Conservation (phyloP, 1,284 basidiomycete genomes). For the Cryptococcus sp. region DNA sequence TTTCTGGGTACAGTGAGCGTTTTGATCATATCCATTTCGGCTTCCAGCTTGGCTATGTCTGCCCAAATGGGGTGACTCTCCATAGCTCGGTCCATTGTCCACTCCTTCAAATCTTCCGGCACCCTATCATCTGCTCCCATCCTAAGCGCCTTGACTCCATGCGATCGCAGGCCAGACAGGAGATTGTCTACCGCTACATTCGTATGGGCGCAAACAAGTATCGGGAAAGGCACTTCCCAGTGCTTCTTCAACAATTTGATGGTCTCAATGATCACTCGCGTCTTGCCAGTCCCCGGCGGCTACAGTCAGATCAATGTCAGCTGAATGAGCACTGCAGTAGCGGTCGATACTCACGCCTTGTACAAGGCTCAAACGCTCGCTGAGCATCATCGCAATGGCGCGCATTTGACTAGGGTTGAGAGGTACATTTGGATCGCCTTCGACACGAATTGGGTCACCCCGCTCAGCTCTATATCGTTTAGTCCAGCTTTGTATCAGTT, state of each 20-base stretch:
- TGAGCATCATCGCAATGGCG: constrained; percentile 85
- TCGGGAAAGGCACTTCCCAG: constrained; percentile 78
- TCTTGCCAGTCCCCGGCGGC: constrained; percentile 95
- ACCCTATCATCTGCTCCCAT: constrained; percentile 69
- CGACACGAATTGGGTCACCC: constrained; percentile 62
- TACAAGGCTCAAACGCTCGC: constrained; percentile 73
- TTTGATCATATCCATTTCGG: constrained; percentile 18
- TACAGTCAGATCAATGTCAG: constrained; percentile 41
- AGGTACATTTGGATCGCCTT: constrained; percentile 75
- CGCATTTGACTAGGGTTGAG: constrained; percentile 77
- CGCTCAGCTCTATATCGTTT: constrained; percentile 61
- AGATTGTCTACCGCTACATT: constrained; percentile 95
- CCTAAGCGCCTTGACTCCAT: constrained; percentile 72
- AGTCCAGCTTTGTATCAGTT: constrained; percentile 74
- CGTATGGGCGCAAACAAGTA: constrained; percentile 88
- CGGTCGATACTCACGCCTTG: constrained; percentile 68
- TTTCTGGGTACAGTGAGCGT: neutral
- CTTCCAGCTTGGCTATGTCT: constrained; percentile 52
- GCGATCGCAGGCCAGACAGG: constrained; percentile 63
- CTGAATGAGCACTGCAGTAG: neutral
- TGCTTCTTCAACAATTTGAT: constrained; percentile 78
- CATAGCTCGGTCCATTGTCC: constrained; percentile 70
- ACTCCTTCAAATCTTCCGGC: constrained; percentile 59
- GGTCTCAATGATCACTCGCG: constrained; percentile 84
- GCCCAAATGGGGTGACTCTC: constrained; percentile 62